Evolutionary conservation across 2,329 filamentous ascomycete species (phyloP).

Genomic region (Cordyceps farinosa): DNA sequence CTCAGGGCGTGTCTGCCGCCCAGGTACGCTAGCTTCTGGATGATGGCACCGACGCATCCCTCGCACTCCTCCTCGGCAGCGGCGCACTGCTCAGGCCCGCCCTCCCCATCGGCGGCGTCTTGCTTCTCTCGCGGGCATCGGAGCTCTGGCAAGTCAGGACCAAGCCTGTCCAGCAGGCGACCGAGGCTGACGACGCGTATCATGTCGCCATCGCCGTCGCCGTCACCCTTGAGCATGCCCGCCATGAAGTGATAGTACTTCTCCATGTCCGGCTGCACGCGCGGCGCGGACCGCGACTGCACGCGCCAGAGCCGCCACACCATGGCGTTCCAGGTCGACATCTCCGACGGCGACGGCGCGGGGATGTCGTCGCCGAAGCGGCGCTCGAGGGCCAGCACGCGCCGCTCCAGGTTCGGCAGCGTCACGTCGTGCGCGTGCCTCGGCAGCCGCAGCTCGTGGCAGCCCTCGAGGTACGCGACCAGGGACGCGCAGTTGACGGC

Average conservation of each 20-base stretch:
- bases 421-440: not conserved
- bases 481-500: not conserved
- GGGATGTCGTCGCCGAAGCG: not conserved
- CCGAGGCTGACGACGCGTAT: not conserved
- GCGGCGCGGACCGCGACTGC: not conserved
- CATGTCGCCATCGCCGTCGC: too few species aligned
- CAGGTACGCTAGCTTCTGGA: conserved; percentile 3
- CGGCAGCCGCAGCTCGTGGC: not conserved
- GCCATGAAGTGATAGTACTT: not conserved
- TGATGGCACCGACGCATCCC: not conserved
- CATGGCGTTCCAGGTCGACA: not conserved
- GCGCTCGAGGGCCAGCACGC: not conserved
- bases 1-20: not conserved
- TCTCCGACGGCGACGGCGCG: not conserved
- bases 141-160: not conserved
- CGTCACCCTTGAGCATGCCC: not conserved
- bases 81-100: too few species aligned
- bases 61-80: not conserved
- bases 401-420: not conserved
- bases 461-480: not conserved
- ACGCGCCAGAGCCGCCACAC: not conserved
- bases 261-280: not conserved
- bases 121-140: not conserved
- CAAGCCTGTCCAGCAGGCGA: not conserved
- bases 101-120: not conserved